These are phyloP conservation scores for Besnoitia besnoiti DNA, from an alignment of 169 alveolate genomes.

Conservation along the genomic window DNA sequence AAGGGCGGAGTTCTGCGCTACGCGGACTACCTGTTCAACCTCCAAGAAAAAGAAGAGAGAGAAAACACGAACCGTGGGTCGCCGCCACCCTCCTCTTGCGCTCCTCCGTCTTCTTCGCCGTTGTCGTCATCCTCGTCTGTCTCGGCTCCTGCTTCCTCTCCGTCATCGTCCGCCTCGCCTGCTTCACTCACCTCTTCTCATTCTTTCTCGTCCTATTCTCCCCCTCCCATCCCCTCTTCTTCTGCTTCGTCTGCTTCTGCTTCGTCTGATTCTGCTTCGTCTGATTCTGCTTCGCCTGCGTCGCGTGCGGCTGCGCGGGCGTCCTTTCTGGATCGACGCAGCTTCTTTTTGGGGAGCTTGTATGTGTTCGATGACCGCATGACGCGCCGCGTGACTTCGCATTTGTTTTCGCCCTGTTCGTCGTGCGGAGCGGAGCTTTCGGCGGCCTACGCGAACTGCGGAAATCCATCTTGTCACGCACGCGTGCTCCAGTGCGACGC, in stretches of 20 bases:
- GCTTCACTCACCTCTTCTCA: too few species aligned
- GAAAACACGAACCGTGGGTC: neutral
- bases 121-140: too few species aligned
- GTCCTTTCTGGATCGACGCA: neutral
- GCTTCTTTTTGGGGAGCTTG: slow-evolving; percentile 57
- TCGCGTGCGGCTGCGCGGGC: neutral
- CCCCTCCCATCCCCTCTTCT: too few species aligned
- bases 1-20: slow-evolving; percentile 69
- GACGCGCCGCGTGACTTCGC: slow-evolving; percentile 61
- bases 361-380: slow-evolving; percentile 71
- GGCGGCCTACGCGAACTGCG: slow-evolving; percentile 59
- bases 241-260: too few species aligned
- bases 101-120: neutral
- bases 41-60: neutral
- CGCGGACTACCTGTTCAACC: slow-evolving; percentile 27
- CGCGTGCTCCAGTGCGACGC: slow-evolving; percentile 59
- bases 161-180: too few species aligned
- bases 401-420: slow-evolving; percentile 51
- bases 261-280: too few species aligned
- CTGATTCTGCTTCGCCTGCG: neutral
- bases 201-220: too few species aligned
- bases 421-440: slow-evolving; percentile 43
- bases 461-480: slow-evolving; percentile 55
- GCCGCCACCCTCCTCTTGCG: neutral
- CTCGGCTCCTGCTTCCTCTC: too few species aligned